Evolutionary conservation across 305 asterid genomes (phyloP).

Genomic region (Andrographis paniculata): DNA sequence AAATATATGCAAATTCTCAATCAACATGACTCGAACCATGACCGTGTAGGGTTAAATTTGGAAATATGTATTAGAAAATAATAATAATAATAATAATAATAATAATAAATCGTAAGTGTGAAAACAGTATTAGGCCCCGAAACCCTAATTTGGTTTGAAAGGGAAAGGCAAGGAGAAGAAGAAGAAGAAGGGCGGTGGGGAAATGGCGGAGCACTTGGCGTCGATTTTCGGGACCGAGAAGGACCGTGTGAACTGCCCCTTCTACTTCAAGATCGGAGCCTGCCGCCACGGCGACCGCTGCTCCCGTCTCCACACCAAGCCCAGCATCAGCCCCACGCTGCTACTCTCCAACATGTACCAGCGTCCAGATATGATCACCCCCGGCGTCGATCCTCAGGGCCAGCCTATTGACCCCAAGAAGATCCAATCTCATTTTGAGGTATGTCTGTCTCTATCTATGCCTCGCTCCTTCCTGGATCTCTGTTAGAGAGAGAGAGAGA

Average conservation of each 20-base stretch:
- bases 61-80: too few relatives aligned
- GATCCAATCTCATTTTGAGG: constrained; percentile 13
- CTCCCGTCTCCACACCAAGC: constrained; percentile 67
- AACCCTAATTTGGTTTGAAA: not conserved
- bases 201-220: constrained; percentile 75
- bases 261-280: constrained; percentile 14
- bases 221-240: constrained; percentile 22
- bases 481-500: too few relatives aligned
- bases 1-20: too few relatives aligned
- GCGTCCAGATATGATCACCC: constrained; percentile 63
- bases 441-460: not conserved
- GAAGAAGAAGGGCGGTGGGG: too few relatives aligned
- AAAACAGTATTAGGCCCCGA: too few relatives aligned
- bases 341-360: constrained; percentile 64
- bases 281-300: constrained; percentile 47
- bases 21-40: too few relatives aligned
- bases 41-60: too few relatives aligned
- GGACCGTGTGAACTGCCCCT: constrained; percentile 32
- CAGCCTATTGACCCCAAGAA: constrained; percentile 23
- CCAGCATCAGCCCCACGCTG: constrained; percentile 61
- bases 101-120: too few relatives aligned
- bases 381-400: constrained; percentile 58
- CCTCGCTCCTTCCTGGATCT: not conserved
- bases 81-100: too few relatives aligned
- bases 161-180: not conserved